A percentile compares a stretch with the other conserved stretches of the same genome.
phyloP scores from a whole-genome alignment of 768 basidiomycete species.

The Boletus subcaerulescens region DNA sequence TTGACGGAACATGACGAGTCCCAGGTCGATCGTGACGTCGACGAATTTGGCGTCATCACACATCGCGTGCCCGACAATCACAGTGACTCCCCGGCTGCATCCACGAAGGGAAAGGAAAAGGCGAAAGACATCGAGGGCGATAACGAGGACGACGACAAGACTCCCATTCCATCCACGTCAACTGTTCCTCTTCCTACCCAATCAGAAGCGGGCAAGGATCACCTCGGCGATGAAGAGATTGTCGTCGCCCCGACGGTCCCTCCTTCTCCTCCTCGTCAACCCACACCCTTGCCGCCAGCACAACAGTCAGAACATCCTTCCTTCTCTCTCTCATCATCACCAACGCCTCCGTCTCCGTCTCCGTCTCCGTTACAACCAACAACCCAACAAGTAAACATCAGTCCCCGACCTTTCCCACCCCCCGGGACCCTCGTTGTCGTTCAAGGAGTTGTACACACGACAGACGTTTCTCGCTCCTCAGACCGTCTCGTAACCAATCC shows the following conservation, averaged over 20 bases:
- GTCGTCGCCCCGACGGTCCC: constrained; percentile 19
- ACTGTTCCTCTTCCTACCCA: constrained; percentile 1
- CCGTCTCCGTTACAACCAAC: constrained; percentile 24
- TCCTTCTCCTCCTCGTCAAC: constrained; percentile 8
- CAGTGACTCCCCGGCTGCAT: constrained; percentile 20
- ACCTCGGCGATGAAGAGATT: constrained; percentile 17
- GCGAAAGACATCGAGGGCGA: constrained; percentile 19
- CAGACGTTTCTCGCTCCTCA: constrained; percentile 50
- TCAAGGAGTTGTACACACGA: constrained; percentile 79
- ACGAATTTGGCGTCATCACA: constrained; percentile 27
- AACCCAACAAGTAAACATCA: constrained; percentile 18
- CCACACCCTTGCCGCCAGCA: constrained; percentile 7
- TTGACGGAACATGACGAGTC: constrained; percentile 26
- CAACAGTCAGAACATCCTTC: constrained; percentile 13
- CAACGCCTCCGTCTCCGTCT: constrained; percentile 14
- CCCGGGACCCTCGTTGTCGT: constrained; percentile 80
- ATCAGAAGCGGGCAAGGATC: constrained; percentile 1
- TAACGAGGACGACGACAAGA: neutral
- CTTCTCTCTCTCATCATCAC: constrained; percentile 11
- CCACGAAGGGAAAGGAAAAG: constrained; percentile 39
- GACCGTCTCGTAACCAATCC: constrained; percentile 22
- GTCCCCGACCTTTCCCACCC: constrained; percentile 57
- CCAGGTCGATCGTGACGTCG: constrained; percentile 29
- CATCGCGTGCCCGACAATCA: constrained; percentile 29
- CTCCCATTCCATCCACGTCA: constrained; percentile 21